Conservation (phyloP, 495 filamentous ascomycete species). For the Talaromyces liani region DNA sequence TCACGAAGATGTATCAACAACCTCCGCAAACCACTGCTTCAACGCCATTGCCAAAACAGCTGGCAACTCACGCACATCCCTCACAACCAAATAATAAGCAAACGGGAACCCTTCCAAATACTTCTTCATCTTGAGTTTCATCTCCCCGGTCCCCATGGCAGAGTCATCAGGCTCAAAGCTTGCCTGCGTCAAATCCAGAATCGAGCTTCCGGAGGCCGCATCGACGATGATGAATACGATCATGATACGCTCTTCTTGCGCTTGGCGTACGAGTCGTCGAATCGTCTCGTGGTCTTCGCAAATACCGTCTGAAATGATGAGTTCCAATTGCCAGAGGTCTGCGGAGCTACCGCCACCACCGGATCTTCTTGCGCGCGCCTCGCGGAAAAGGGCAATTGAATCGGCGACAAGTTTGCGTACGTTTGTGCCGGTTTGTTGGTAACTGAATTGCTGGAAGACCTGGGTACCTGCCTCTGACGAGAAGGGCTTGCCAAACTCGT, state of each 20-base stretch:
- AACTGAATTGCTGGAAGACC: conserved; percentile 78
- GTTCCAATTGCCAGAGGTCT: conserved; percentile 92
- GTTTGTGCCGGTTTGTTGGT: conserved; percentile 77
- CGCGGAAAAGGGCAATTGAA: conserved; percentile 73
- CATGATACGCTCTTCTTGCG: conserved; percentile 92
- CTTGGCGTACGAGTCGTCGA: conserved; percentile 70
- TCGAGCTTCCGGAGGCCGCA: conserved; percentile 58
- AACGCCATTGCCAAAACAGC: conserved; percentile 79
- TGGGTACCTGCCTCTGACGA: conserved; percentile 73
- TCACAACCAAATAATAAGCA: conserved; percentile 88
- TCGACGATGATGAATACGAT: conserved; percentile 96
- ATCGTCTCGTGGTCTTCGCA: conserved; percentile 86
- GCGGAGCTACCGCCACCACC: conserved; percentile 43
- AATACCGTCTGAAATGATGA: conserved; percentile 89
- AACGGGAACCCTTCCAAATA: conserved; percentile 97
- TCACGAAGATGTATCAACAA: conserved; percentile 54
- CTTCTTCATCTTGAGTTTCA: conserved; percentile 67
- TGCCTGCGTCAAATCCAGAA: conserved; percentile 75
- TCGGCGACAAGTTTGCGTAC: conserved; percentile 67
- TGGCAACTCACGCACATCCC: conserved; percentile 84
- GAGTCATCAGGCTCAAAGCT: conserved; percentile 57
- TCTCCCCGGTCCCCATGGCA: conserved; percentile 42
- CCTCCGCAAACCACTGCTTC: conserved; percentile 95
- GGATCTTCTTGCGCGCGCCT: conserved; percentile 55
- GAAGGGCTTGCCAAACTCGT: conserved; percentile 79